phyloP scores from a whole-genome alignment of 2,329 filamentous ascomycete genomes.

The Fusarium goolgardi region DNA sequence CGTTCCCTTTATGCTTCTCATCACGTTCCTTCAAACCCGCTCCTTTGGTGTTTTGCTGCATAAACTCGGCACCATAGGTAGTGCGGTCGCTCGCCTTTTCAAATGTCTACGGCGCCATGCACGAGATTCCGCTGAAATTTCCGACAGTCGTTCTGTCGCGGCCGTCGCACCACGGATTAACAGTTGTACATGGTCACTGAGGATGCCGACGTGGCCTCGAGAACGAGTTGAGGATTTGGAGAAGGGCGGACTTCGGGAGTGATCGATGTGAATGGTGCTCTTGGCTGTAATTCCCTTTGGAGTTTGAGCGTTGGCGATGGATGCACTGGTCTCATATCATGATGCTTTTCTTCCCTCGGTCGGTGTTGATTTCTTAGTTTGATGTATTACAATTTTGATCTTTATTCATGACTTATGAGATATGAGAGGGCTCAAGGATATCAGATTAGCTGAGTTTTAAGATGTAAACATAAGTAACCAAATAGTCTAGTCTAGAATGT shows the following conservation, averaged over 20 bases:
- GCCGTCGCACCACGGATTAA: conserved; percentile 12
- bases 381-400: conserved; percentile 1
- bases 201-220: conserved; percentile 25
- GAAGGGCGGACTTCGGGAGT: background rate
- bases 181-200: conserved; percentile 11
- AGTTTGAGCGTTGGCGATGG: background rate
- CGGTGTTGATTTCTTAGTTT: background rate
- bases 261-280: conserved; percentile 14
- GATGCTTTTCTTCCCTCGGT: background rate
- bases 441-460: background rate
- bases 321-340: conserved; percentile 2
- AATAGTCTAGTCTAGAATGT: background rate
- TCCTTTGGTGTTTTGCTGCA: conserved; percentile 50
- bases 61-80: conserved; percentile 30
- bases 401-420: conserved; percentile 17
- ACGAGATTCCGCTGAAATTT: conserved; percentile 31
- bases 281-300: background rate
- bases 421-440: background rate
- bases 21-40: conserved; percentile 59
- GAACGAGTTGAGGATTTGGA: conserved; percentile 23
- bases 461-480: background rate
- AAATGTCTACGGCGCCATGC: conserved; percentile 14
- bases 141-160: conserved; percentile 40
- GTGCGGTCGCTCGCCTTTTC: conserved; percentile 14
- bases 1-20: conserved; percentile 61